Base-by-base conservation (phyloP, 1,284 basidiomycete species). In the Trichosporon asahii region DNA sequence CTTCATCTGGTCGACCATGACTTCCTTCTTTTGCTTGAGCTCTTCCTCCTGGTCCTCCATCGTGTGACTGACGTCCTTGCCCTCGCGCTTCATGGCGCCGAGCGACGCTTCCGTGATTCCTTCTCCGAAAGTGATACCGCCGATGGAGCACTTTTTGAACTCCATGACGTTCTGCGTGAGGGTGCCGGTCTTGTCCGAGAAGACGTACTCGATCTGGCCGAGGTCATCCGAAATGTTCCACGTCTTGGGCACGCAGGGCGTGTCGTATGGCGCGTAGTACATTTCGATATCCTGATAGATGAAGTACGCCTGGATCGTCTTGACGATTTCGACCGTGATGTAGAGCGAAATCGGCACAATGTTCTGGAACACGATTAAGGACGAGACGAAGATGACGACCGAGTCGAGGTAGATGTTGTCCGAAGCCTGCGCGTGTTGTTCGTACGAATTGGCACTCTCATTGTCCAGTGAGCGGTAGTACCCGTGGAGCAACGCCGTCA, bases 141-240 rank as follows among this genome's bases (percentile, higher is more conserved):
- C 85, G 74, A 98, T 88, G 0, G 94, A 96, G 77, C 94, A 97
- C 81, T 94, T 95, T 82, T 98, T 95, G 85, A 97, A 98, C 85
- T 98, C 95, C 95, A 98, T 99, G 74, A 97, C 85, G 84, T 95
- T 98, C 83, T 98, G 94, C 2, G 95, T 97, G 68, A 97, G 88
- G 1, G 95, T 97, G 15, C 94, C 94, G 0, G 95, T 97, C 86
- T 99, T 99, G 88, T 99, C 95, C 5, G 93, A 95, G 84, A 98
- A 98, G 76, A 98, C 87, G 83, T 98, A 98, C 85, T 97, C 95
- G 83, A 98, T 98, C 84, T 98, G 95, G 29, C 95, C 95, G 0
- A 98, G 89, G 83, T 98, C 95, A 80, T 98, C 95, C 2, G 94
- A 96, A 76, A 98, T 96, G 82, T 95, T 96, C 95, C 95, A 98